Conservation (phyloP, 345 rosid species). For the Brassica cretica region DNA sequence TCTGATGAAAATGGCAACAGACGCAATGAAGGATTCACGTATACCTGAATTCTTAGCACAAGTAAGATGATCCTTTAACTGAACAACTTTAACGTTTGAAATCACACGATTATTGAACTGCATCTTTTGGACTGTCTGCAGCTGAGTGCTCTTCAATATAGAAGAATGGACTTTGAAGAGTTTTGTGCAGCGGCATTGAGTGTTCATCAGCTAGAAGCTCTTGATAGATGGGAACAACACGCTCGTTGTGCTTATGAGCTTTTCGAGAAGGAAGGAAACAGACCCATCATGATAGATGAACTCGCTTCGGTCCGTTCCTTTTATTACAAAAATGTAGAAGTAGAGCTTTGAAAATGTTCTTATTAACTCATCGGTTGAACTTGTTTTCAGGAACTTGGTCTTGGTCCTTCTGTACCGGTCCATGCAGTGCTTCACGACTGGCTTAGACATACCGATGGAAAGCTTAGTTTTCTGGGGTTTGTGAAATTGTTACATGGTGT, state of each 20-base stretch:
- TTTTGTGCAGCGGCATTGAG: constrained; percentile 11
- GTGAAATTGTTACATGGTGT: constrained; percentile 83
- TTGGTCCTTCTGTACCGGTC: constrained; percentile 86
- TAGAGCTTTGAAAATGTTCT: constrained; percentile 3
- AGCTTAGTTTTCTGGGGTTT: constrained; percentile 92
- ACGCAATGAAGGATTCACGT: constrained; percentile 90
- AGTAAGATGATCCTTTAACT: constrained; percentile 48
- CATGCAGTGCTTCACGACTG: constrained; percentile 92
- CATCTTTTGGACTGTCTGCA: constrained; percentile 28
- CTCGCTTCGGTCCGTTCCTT: constrained; percentile 63
- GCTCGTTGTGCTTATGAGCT: constrained; percentile 92
- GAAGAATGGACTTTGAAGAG: constrained; percentile 22
- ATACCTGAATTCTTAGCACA: constrained; percentile 84
- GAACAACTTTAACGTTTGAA: not conserved
- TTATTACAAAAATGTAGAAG: not conserved
- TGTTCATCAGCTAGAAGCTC: constrained; percentile 22
- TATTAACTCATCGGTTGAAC: not conserved
- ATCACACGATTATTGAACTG: not conserved
- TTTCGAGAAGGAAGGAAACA: constrained; percentile 91
- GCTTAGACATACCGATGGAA: constrained; percentile 93
- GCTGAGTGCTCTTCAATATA: constrained; percentile 79
- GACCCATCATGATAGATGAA: constrained; percentile 87
- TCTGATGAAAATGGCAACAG: constrained; percentile 80
- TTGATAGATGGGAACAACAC: constrained; percentile 41
- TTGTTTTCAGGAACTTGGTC: constrained; percentile 79